Conservation (phyloP, 2,329 filamentous ascomycete species). For the Colletotrichum truncatum region DNA sequence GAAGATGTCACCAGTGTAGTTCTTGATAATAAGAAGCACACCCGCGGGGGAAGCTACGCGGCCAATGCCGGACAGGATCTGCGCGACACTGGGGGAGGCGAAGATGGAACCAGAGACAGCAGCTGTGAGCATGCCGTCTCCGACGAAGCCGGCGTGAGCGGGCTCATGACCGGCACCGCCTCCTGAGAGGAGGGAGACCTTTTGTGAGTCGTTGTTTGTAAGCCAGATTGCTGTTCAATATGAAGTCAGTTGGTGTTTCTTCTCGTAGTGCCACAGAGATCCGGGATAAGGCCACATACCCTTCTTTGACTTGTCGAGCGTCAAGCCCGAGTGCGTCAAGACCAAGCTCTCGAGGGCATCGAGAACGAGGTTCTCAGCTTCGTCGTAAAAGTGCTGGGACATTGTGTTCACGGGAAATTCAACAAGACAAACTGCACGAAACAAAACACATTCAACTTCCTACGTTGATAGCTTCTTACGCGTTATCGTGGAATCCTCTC, state of each 20-base stretch:
- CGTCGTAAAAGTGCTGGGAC: slow-evolving; percentile 24
- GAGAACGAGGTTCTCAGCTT: slow-evolving; percentile 25
- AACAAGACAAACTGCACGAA: background rate
- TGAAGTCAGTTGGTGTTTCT: background rate
- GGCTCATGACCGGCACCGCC: slow-evolving; percentile 71
- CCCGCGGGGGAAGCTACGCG: slow-evolving; percentile 66
- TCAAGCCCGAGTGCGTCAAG: slow-evolving; percentile 61
- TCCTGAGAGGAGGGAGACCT: slow-evolving; percentile 61
- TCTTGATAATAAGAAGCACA: slow-evolving; percentile 73
- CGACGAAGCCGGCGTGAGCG: slow-evolving; percentile 70
- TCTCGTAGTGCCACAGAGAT: no score
- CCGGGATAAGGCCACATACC: background rate
- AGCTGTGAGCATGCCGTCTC: slow-evolving; percentile 68
- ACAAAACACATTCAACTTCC: background rate
- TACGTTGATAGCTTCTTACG: background rate
- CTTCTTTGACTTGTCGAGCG: slow-evolving; percentile 54
- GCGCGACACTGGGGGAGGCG: slow-evolving; percentile 69
- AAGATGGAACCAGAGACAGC: slow-evolving; percentile 75
- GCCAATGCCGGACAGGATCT: slow-evolving; percentile 66
- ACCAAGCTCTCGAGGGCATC: slow-evolving; percentile 23
- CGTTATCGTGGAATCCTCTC: background rate
- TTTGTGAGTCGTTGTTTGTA: slow-evolving; percentile 30
- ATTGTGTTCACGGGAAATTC: background rate
- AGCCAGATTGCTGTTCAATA: slow-evolving; percentile 17
- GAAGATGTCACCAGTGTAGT: slow-evolving; percentile 70